Percentiles rank a stretch among this genome's conserved stretches.
These are phyloP conservation scores for Cubamyces sp. DNA, from an alignment of 768 basidiomycete genomes.

Conservation along the genomic window DNA sequence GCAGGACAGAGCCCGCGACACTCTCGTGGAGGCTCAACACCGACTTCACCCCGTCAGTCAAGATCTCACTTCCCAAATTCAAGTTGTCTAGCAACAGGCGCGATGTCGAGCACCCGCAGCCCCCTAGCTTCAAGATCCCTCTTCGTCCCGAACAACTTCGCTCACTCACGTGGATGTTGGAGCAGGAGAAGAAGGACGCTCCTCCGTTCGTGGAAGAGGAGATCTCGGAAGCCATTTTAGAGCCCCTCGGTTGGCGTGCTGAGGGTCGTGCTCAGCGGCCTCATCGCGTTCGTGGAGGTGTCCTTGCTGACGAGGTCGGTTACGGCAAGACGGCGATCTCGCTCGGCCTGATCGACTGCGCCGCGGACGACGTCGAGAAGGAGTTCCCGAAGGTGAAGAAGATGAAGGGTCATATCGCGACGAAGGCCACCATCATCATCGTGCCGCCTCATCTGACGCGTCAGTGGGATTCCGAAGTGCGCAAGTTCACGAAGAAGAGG, in stretches of 20 bases:
- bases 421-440: constrained; percentile 80
- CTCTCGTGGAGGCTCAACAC: constrained; percentile 86
- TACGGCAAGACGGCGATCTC: constrained; percentile 98
- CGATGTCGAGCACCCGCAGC: constrained; percentile 74
- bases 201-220: constrained; percentile 91
- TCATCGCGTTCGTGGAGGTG: constrained; percentile 80
- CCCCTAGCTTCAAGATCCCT: constrained; percentile 73
- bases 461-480: constrained; percentile 88
- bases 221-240: constrained; percentile 86
- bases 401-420: constrained; percentile 66
- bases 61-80: constrained; percentile 65
- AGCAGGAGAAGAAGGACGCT: constrained; percentile 67
- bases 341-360: constrained; percentile 83
- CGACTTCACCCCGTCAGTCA: constrained; percentile 69
- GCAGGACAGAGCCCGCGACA: constrained; percentile 47
- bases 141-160: constrained; percentile 87
- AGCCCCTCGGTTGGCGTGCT: constrained; percentile 90
- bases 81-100: constrained; percentile 72
- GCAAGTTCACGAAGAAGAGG: constrained; percentile 70
- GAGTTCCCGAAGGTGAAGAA: constrained; percentile 58
- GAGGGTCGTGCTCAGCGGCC: constrained; percentile 86
- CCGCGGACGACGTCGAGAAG: constrained; percentile 54
- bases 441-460: constrained; percentile 90
- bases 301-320: constrained; percentile 94
- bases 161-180: constrained; percentile 91